phyloP scores from a whole-genome alignment of 768 basidiomycete genomes.

The Solioccasus polychromus region DNA sequence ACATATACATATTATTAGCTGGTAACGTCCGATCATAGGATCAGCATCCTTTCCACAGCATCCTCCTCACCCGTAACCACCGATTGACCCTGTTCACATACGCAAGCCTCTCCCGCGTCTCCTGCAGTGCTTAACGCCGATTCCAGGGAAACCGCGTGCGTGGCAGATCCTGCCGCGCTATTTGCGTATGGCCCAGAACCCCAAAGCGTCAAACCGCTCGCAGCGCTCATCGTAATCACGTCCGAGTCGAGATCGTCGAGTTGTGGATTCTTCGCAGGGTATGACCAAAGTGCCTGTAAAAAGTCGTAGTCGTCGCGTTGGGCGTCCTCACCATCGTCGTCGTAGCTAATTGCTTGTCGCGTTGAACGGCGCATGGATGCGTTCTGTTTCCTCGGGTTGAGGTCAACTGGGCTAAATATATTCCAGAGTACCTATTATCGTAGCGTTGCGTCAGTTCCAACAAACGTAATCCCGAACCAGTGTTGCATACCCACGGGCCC shows the following conservation, averaged over 20 bases:
- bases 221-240: slow-evolving; percentile 44
- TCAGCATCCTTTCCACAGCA: slow-evolving; percentile 20
- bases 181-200: slow-evolving; percentile 13
- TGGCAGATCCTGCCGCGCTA: not conserved
- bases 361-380: slow-evolving; percentile 37
- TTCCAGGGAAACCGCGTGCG: too few relatives aligned
- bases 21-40: not conserved
- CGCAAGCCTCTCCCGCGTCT: too few relatives aligned
- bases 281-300: slow-evolving; percentile 39
- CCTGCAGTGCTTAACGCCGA: too few relatives aligned
- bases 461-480: not conserved
- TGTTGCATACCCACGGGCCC: slow-evolving; percentile 50
- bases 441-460: slow-evolving; percentile 2
- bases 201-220: slow-evolving; percentile 53
- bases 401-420: slow-evolving; percentile 37
- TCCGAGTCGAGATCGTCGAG: slow-evolving; percentile 48
- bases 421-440: slow-evolving; percentile 43
- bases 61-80: slow-evolving; percentile 19
- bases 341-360: slow-evolving; percentile 14
- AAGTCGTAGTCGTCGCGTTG: slow-evolving; percentile 52
- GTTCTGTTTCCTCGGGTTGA: slow-evolving; percentile 41
- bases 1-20: too few relatives aligned
- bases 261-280: slow-evolving; percentile 39
- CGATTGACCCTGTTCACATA: not conserved
- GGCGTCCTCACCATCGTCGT: slow-evolving; percentile 14